Evolutionary conservation across 2,329 filamentous ascomycete genomes (phyloP), one percentile per base, ranked within the genome.

Genomic region (Sarocladium strictum): DNA sequence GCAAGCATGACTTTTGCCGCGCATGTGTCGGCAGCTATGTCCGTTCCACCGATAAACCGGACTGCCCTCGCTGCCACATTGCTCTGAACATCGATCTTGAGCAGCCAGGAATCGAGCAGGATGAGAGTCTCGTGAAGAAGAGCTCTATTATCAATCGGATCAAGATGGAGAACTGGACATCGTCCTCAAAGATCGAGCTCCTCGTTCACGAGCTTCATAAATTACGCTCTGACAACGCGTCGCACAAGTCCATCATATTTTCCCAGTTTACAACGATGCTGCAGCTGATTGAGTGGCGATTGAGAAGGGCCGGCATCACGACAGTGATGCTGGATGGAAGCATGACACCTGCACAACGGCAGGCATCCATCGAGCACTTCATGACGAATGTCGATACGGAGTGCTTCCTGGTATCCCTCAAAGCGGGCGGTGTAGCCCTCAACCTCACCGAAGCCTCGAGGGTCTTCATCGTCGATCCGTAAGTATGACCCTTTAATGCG

Each of bases 131-230:
- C 6, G 85, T 96, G 57, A 97, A 96, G 79, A 97, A 97, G 72
- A 92, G 85, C 14, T 96, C 91, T 1, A 99, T 99, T 69, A 95
- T 97, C 77, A 97, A 97, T 69, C 89, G 94, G 54, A 97, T 99
- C 73, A 90, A 93, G 71, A 97, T 97, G 92, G 90, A 96, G 68
- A 89, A 97, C 64, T 99, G 94, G 94, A 96, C 91, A 0, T 96
- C 90, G 0, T 97, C 91, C 1, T 97, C 92, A 58, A 99, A 99
- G 75, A 99, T 99, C 61, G 94, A 99, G 73, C 85, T 96, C 68
- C 82, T 99, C 5, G 87, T 97, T 10, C 95, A 97, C 65, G 91
- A 97, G 65, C 80, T 99, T 2, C 94, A 96, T 76, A 88, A 89
- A 69, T 80, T 97, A 37, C 86, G 94, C 56, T 96, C 89, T 56